phyloP scores from a whole-genome alignment of 164 flowering plant genomes.

The Akebia trifoliata region DNA sequence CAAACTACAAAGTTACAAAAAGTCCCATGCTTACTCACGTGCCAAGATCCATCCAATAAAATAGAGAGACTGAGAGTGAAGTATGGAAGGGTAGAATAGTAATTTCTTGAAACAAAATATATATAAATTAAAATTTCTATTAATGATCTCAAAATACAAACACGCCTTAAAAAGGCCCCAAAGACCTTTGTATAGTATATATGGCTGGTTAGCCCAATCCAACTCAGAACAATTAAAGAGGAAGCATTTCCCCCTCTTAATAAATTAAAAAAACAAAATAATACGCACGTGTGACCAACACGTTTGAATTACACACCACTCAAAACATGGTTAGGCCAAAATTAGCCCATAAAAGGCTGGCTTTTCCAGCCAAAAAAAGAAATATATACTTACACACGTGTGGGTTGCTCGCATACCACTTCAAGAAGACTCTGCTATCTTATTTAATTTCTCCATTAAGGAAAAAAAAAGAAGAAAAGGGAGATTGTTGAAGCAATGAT shows the following conservation, averaged over 20 bases:
- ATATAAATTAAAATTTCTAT: neutral
- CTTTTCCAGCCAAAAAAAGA: conserved; percentile 5
- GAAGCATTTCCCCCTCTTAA: neutral
- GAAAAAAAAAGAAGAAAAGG: too few species aligned
- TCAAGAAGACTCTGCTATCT: too few species aligned
- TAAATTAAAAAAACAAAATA: neutral
- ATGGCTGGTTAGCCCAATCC: neutral
- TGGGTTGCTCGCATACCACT: too few species aligned
- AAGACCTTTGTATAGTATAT: conserved; percentile 12
- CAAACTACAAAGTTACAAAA: conserved; percentile 18
- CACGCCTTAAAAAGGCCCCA: conserved; percentile 18
- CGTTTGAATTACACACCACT: conserved; percentile 11
- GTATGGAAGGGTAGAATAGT: neutral
- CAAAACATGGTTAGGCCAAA: conserved; percentile 4
- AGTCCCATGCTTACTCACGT: conserved; percentile 11
- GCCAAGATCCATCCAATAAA: conserved; percentile 7
- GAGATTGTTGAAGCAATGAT: conserved; percentile 14
- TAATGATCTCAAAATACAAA: conserved; percentile 10
- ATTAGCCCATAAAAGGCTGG: conserved; percentile 10
- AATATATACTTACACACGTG: too few species aligned
- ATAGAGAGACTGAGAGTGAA: neutral
- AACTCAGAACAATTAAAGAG: conserved; percentile 1
- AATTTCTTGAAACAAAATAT: neutral
- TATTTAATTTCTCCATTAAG: too few species aligned
- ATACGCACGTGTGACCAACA: conserved; percentile 3